Evolutionary conservation across 2,329 filamentous ascomycete genomes (phyloP), one percentile per base, ranked within the genome.

Genomic region (Trichoderma sp.): DNA sequence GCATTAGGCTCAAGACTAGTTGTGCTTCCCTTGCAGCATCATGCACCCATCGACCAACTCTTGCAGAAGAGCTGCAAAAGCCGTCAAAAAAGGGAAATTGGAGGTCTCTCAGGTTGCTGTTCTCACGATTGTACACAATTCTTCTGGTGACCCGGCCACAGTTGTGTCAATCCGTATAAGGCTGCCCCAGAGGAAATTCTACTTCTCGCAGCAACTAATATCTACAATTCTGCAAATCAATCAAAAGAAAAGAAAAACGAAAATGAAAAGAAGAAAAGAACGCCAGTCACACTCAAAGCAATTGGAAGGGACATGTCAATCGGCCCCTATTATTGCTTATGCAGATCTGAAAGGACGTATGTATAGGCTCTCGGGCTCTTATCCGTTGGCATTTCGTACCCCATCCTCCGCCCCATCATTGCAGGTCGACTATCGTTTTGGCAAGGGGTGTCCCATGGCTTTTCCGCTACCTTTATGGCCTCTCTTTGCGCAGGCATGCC

Each of bases 11-110:
- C 21, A 38, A 27, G 45, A 33, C 53, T 74, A 60, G 35, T 33
- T 66, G 50, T 60, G 24, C 33, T 67, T 74, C 71, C 63, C 71
- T 74, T 74, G 71, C 71, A 74, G 71, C 31, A 60, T 67, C 31
- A 60, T 62, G 50, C 63, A 74, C 35, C 63, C 63, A 45, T 41
- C 29, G 56, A 45, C 45, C 71, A 21, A 74, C 21, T 67, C 38
- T 53, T 60, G 62, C 31, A 27, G 24, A 59, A 6, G 62, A 38
- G 27, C 21, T 31, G 45, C 56, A 31, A 45, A 45, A 18, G 11
- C 27, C 60, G n/a, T 33, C 14, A 3, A 50, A 71, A 41, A 21
- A 31, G 38, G 27, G 24, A 21, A 27, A 63, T 24, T 6, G 16
- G 16, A 62, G 16, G 18, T n/a, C 8, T 67, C 31, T 41, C 45